Evolutionary conservation across 345 rosid species (phyloP).

Genomic region (Dipteronia dyeriana): DNA sequence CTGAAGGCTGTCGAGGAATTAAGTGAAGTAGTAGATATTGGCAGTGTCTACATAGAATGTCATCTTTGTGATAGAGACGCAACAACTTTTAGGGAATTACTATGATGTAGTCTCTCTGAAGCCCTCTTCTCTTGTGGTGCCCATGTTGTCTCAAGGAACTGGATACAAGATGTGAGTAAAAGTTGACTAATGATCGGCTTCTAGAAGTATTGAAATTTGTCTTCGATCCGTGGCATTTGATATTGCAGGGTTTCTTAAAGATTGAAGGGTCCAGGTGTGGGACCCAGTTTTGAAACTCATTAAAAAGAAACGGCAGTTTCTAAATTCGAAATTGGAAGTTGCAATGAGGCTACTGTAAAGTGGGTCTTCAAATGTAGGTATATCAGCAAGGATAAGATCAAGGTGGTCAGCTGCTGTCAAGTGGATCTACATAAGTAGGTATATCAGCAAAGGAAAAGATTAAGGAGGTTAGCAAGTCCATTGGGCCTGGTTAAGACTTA

Average conservation of each 20-base stretch:
- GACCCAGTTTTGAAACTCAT: background rate
- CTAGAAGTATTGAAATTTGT: too few species aligned
- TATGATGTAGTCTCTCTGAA: background rate
- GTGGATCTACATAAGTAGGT: background rate
- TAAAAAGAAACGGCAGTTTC: background rate
- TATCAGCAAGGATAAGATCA: background rate
- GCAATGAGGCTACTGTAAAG: background rate
- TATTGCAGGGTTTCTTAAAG: background rate
- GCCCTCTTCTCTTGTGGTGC: background rate
- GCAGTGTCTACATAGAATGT: conserved; percentile 1
- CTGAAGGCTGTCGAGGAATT: background rate
- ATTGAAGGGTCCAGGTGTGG: background rate
- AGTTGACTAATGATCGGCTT: background rate
- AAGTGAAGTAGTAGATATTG: background rate
- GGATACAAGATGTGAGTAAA: background rate
- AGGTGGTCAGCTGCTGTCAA: background rate
- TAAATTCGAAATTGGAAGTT: background rate
- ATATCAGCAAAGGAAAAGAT: background rate
- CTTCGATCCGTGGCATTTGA: background rate
- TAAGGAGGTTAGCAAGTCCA: background rate
- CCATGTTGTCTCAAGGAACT: background rate
- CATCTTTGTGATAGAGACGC: background rate
- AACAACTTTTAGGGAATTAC: background rate
- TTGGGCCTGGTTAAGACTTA: background rate
- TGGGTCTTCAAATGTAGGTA: background rate